Percentiles rank a stretch among this genome's conserved stretches.
phyloP scores from a whole-genome alignment of 1,284 basidiomycete genomes.

The Pseudozyma tsukubaensis region DNA sequence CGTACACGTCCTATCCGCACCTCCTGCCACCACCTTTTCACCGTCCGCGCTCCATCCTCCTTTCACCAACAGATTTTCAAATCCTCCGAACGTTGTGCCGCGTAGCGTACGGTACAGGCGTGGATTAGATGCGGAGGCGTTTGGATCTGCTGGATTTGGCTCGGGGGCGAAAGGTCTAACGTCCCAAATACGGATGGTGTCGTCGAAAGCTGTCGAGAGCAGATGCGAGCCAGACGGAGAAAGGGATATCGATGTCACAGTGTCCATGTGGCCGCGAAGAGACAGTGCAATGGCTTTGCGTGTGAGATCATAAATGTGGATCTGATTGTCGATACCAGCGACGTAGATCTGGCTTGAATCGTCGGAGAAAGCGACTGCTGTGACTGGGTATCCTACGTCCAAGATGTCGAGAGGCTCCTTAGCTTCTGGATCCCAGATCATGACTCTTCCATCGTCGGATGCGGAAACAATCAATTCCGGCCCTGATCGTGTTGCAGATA shows the following conservation, averaged over 20 bases:
- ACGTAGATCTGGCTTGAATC: conserved; percentile 67
- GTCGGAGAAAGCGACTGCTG: conserved; percentile 64
- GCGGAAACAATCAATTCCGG: conserved; percentile 57
- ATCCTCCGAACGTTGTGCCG: conserved; percentile 62
- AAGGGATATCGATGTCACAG: conserved; percentile 58
- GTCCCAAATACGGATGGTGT: conserved; percentile 67
- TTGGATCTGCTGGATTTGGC: conserved; percentile 45
- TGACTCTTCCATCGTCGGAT: conserved; percentile 65
- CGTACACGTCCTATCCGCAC: conserved; percentile 64
- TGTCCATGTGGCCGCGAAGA: conserved; percentile 60
- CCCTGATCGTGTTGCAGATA: conserved; percentile 55
- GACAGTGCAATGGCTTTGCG: conserved; percentile 55
- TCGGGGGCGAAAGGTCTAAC: conserved; percentile 68
- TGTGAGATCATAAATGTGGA: conserved; percentile 64
- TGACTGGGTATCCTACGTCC: conserved; percentile 66
- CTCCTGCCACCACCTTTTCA: conserved; percentile 58
- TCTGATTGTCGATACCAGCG: conserved; percentile 67
- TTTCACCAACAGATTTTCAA: conserved; percentile 62
- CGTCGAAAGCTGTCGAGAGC: conserved; percentile 61
- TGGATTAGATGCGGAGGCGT: conserved; percentile 31
- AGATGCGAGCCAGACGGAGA: conserved; percentile 66
- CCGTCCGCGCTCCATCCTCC: conserved; percentile 61
- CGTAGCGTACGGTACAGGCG: conserved; percentile 61
- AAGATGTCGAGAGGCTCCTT: conserved; percentile 58
- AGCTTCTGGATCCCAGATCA: conserved; percentile 63